phyloP scores from a whole-genome alignment of 1,139 yeast species.

The Candida labiduridarum region DNA sequence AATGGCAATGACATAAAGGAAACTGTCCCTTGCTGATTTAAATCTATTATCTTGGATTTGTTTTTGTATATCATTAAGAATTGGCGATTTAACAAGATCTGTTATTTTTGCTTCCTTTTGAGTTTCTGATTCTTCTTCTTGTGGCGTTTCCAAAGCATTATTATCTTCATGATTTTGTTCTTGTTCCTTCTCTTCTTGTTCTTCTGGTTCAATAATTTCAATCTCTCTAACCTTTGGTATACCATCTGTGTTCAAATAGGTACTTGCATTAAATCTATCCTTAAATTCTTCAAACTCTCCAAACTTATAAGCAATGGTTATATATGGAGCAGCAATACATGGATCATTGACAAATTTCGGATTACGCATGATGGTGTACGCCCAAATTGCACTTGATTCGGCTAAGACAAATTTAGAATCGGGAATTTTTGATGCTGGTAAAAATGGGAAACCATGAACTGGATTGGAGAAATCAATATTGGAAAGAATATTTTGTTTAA shows the following conservation, averaged over 20 bases:
- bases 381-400: constrained; percentile 81
- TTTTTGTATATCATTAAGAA: constrained; percentile 19
- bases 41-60: constrained; percentile 1
- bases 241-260: constrained; percentile 42
- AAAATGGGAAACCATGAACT: constrained; percentile 57
- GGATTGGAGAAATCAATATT: constrained; percentile 26
- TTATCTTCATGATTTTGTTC: constrained; percentile 11
- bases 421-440: constrained; percentile 56
- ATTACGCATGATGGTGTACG: constrained; percentile 45
- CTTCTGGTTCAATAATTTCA: constrained; percentile 9
- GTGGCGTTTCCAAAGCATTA: no score
- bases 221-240: constrained; percentile 21
- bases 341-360: constrained; percentile 44
- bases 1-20: constrained; percentile 63
- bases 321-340: constrained; percentile 50
- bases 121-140: constrained; percentile 6
- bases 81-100: constrained; percentile 29
- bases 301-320: constrained; percentile 56
- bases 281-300: constrained; percentile 52
- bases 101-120: background rate
- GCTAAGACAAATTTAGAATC: constrained; percentile 53
- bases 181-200: background rate
- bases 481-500: constrained; percentile 48
- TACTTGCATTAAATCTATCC: constrained; percentile 49
- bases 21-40: constrained; percentile 49